Base-by-base conservation (phyloP, 345 rosid species). In the Salix viminalis region DNA sequence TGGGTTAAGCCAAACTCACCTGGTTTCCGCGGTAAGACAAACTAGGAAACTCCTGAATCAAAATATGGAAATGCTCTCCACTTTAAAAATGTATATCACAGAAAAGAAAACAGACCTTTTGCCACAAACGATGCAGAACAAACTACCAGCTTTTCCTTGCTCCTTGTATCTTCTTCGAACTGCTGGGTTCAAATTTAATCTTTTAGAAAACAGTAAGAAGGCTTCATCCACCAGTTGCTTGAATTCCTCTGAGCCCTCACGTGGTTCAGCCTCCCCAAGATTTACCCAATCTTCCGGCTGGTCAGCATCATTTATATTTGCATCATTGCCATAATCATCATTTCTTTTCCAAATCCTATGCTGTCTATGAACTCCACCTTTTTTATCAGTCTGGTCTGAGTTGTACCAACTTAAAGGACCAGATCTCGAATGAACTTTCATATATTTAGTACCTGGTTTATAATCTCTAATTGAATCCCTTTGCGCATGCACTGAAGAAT, bases 41-140 rank as follows among this genome's bases (percentile, higher is more conserved):
- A 66, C 78, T 65, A 80, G 65, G 72, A 78, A 74, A 84, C 69
- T 74, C 81, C 75, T 71, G 46, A 84, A 81, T 44, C 74, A 76
- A 52, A 74, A 67, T 21, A 69, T 73, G 76, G 79, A 83, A 81
- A 78, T 44, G 54, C 66, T 70, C 58, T 79, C 77, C 79, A 64
- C 42, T 65, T 74, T 64, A 58, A 71, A 67, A 81, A 77, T 68
- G 70, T 66, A 79, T 65, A 71, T 41, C 61, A 65, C 52, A 76
- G 74, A 77, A 73, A 79, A 85, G 87, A 79, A 84, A 86, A 87
- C 91, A 82, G 76, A 90, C 94, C 94, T 90, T 83, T 83, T 82
- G 78, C 92, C 87, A 65, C 94, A 90, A 12, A 87, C 89, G 54
- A 89, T 81, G 88, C 94, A 90, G 86, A 87, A 89, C 84, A 90